Evolutionary conservation across 2,329 filamentous ascomycete genomes (phyloP).

Genomic region (Cercospora beticola): DNA sequence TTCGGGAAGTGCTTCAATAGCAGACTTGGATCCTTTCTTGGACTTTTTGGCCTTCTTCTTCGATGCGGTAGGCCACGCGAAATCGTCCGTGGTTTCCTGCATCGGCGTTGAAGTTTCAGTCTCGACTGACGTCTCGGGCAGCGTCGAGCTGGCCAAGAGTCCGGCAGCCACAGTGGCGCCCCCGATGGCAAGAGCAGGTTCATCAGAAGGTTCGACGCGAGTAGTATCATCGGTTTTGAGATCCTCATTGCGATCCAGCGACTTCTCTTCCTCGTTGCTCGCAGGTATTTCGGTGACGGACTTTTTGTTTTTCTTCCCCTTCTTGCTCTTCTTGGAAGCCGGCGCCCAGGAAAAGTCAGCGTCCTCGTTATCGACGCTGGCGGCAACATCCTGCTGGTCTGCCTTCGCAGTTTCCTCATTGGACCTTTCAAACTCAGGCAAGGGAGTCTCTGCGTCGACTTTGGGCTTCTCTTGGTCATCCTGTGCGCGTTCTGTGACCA

Average conservation of each 20-base stretch:
- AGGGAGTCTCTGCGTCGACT: not conserved
- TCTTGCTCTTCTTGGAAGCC: constrained; percentile 26
- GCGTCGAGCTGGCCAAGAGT: not conserved
- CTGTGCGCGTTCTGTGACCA: not conserved
- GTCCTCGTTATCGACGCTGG: not conserved
- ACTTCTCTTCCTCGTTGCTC: not conserved
- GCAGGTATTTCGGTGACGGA: not conserved
- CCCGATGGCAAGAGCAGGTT: not conserved
- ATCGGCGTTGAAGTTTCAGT: not conserved
- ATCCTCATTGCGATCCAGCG: not conserved
- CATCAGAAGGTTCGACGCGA: not conserved
- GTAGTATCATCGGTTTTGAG: not conserved
- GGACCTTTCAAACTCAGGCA: not conserved
- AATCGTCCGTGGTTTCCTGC: constrained; percentile 12
- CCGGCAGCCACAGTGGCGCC: not conserved
- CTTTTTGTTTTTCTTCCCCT: constrained; percentile 28
- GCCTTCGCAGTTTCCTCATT: not conserved
- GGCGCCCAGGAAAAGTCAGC: constrained; percentile 15
- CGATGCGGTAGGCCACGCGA: constrained; percentile 2
- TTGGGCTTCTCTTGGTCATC: not conserved
- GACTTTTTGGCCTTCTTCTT: constrained; percentile 29
- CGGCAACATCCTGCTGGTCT: not conserved
- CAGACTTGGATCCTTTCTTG: constrained; percentile 19
- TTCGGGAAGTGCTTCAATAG: not conserved
- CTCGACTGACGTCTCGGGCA: not conserved